Percentiles rank a stretch among this genome's conserved stretches.
Evolutionary conservation across 2,329 filamentous ascomycete genomes (phyloP).

Genomic region (Diaporthe sp.): DNA sequence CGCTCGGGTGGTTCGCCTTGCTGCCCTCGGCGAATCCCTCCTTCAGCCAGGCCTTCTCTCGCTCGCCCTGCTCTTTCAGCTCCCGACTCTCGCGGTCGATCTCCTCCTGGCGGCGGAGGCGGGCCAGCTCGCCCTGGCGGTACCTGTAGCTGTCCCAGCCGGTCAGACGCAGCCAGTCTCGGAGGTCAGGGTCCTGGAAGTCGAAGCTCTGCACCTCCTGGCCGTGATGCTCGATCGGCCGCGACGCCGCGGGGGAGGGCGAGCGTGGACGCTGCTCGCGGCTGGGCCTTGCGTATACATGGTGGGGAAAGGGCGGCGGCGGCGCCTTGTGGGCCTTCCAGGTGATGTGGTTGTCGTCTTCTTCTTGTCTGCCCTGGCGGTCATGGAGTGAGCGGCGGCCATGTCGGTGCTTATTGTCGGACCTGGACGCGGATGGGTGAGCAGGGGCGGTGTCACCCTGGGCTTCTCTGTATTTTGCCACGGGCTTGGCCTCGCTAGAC

Average conservation of each 20-base stretch:
- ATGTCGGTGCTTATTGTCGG: not conserved
- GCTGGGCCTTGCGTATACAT: not conserved
- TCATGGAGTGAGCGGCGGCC: not conserved
- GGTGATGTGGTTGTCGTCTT: not conserved
- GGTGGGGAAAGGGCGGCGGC: not conserved
- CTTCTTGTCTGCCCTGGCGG: not conserved
- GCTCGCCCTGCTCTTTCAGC: constrained; percentile 5
- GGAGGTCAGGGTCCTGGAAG: not conserved
- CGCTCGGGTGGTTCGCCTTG: not conserved
- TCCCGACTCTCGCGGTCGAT: constrained; percentile 4
- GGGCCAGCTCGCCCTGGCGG: constrained; percentile 11
- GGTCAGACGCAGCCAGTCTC: constrained; percentile 26
- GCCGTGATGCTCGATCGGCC: not conserved
- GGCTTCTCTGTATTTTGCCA: not conserved
- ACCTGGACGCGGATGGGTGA: not conserved
- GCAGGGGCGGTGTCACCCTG: not conserved
- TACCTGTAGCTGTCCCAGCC: constrained; percentile 11
- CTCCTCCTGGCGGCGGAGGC: constrained; percentile 28
- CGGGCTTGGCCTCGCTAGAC: not conserved
- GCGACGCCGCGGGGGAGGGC: not conserved
- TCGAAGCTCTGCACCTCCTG: not conserved
- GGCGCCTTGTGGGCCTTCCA: not conserved
- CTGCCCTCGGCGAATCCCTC: not conserved
- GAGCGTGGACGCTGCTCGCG: not conserved
- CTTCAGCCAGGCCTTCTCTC: constrained; percentile 6